Percentiles rank a stretch among this genome's conserved stretches.
Evolutionary conservation across 179 eudicot genomes (phyloP).

Genomic region (Drosera spatulata): DNA sequence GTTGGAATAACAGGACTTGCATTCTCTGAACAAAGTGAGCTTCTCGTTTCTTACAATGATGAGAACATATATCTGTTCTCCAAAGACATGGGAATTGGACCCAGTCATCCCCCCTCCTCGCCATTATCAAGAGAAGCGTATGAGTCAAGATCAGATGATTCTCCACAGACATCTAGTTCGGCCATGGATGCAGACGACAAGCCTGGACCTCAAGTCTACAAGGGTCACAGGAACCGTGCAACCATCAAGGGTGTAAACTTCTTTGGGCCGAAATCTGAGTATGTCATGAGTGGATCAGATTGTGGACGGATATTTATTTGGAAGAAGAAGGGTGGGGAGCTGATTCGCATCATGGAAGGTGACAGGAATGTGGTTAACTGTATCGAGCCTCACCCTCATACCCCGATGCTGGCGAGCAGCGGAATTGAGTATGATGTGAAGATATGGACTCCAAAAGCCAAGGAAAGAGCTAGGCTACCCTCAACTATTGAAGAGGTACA

Average conservation of each 20-base stretch:
- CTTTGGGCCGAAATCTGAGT: conserved; percentile 64
- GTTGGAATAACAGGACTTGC: conserved; percentile 65
- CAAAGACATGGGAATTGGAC: conserved; percentile 62
- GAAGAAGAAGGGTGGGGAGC: conserved; percentile 60
- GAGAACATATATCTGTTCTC: conserved; percentile 69
- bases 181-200: conserved; percentile 21
- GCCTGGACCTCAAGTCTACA: conserved; percentile 38
- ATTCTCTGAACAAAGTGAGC: conserved; percentile 57
- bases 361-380: conserved; percentile 59
- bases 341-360: conserved; percentile 61
- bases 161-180: not conserved
- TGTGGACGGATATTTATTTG: conserved; percentile 82
- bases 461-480: conserved; percentile 41
- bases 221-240: conserved; percentile 2
- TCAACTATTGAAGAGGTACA: conserved; percentile 42
- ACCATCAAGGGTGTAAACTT: conserved; percentile 85
- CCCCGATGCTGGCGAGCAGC: conserved; percentile 55
- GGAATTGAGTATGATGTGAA: conserved; percentile 60
- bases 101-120: conserved; percentile 18
- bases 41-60: conserved; percentile 62
- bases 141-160: too few relatives aligned
- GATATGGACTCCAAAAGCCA: conserved; percentile 63
- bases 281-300: conserved; percentile 75
- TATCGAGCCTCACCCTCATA: conserved; percentile 59
- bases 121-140: too few relatives aligned